Evolutionary conservation across 208 protist species (phyloP).

Genomic region (Wallacemonas sp.): DNA sequence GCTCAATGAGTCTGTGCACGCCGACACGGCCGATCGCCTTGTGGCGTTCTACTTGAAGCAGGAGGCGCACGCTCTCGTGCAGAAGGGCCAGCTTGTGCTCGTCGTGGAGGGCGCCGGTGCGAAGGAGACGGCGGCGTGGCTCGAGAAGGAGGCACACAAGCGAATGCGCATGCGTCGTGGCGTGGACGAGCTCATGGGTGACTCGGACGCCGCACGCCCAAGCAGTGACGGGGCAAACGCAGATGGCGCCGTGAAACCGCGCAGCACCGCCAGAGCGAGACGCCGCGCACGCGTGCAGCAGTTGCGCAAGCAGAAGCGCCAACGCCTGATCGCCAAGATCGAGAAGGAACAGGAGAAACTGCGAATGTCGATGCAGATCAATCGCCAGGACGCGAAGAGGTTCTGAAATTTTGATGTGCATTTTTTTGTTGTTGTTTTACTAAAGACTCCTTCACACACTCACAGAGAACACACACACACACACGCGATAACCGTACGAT

Average conservation of each 20-base stretch:
- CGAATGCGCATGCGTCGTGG: slow-evolving; percentile 52
- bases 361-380: slow-evolving; percentile 54
- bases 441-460: background rate
- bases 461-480: background rate
- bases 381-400: slow-evolving; percentile 41
- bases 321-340: slow-evolving; percentile 62
- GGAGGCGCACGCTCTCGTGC: slow-evolving; percentile 66
- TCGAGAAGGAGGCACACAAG: slow-evolving; percentile 55
- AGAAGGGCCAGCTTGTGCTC: slow-evolving; percentile 82
- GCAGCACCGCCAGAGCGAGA: background rate
- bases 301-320: slow-evolving; percentile 30
- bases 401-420: slow-evolving; percentile 20
- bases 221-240: background rate
- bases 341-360: slow-evolving; percentile 80
- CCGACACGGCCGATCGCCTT: slow-evolving; percentile 73
- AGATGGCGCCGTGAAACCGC: background rate
- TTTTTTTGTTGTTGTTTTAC: background rate
- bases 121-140: slow-evolving; percentile 58
- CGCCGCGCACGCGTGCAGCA: slow-evolving; percentile 20
- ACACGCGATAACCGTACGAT: too few relatives aligned
- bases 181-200: slow-evolving; percentile 37
- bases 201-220: background rate
- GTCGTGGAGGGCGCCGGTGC: slow-evolving; percentile 75
- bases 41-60: slow-evolving; percentile 73
- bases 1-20: slow-evolving; percentile 88